Base-by-base conservation (phyloP, 2,329 filamentous ascomycete genomes). In the Colletotrichum sp. region DNA sequence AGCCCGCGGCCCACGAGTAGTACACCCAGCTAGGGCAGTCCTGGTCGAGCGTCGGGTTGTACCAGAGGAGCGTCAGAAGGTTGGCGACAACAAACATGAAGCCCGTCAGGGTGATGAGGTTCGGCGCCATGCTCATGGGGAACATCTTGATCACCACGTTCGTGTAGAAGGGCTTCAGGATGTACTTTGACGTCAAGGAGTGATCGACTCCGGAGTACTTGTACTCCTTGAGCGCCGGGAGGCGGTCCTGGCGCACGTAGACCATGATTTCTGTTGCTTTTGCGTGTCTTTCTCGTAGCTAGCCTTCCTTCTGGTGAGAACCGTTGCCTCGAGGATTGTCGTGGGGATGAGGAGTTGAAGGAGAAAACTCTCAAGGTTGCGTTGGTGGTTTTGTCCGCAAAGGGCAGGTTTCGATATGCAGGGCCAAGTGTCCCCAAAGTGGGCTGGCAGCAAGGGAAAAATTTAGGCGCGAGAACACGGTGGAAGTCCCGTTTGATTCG, bases 11-110 rank as follows among this genome's bases (percentile, higher is more conserved):
- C 95, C 96, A 99, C 81, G 92, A 94, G 79, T 94, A 94, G 88
- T 99, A 99, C 18, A 99, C 96, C 97, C 97, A 99, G 3, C 91
- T 84, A 12, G 97, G 97, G 83, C 96, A 98, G 84, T 99, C 95
- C 85, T 95, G 93, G 85, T 98, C 96, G 64, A 99, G 90, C 1
- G 92, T 94, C n/a, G 97, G 97, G 80, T 95, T 97, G 87, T 98
- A 99, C 94, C 96, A 98, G 71, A 99, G 90, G 85, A 99, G 86
- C 8, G 97, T 98, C 80, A 98, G 85, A 85, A 98, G 91, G 86
- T 99, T 99, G 82, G 92, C 86, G 77, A 98, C 89, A 80, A 99
- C 93, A 82, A 99, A 98, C 80, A 91, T 89, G 87, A 98, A 98
- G 22, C 96, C 96, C 6, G 94, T 94, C 67, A 98, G 89, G 25